phyloP scores from a whole-genome alignment of 139 green algal genomes.

The Trebouxia sp. region DNA sequence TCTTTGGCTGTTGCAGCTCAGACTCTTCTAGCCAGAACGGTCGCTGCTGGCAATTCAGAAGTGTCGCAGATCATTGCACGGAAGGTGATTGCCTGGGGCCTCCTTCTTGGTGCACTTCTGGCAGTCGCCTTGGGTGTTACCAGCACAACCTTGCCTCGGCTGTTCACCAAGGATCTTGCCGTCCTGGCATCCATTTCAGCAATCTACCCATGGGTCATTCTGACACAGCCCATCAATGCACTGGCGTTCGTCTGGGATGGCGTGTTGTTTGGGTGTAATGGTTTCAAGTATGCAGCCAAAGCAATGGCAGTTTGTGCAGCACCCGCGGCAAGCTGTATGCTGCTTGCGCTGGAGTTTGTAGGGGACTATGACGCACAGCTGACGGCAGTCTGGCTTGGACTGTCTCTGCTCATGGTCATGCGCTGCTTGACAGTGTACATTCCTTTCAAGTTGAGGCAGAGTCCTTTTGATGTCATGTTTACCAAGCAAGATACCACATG shows the following conservation, averaged over 20 bases:
- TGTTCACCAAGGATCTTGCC: conserved; percentile 61
- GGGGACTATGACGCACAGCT: conserved; percentile 36
- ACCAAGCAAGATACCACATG: conserved; percentile 3
- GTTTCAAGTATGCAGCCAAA: conserved; percentile 52
- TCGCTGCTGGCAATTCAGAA: conserved; percentile 42
- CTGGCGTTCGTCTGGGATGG: conserved; percentile 66
- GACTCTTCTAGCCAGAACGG: conserved; percentile 62
- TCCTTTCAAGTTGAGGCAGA: conserved; percentile 33
- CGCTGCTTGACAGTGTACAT: conserved; percentile 59
- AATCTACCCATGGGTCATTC: conserved; percentile 47
- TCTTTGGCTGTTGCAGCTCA: conserved; percentile 80
- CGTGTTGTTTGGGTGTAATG: conserved; percentile 39
- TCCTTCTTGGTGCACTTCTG: conserved; percentile 54
- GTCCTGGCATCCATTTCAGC: conserved; percentile 47
- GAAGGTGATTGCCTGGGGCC: conserved; percentile 33
- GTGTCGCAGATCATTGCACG: conserved; percentile 34
- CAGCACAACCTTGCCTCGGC: neutral
- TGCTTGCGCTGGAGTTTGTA: neutral
- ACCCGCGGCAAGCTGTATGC: conserved; percentile 51
- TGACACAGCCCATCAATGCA: conserved; percentile 59
- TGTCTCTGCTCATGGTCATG: conserved; percentile 65
- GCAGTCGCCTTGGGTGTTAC: conserved; percentile 37
- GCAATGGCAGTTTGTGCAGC: conserved; percentile 52
- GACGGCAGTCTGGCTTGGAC: conserved; percentile 62
- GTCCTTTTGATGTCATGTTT: conserved; percentile 44